A percentile compares a stretch with the other conserved stretches of the same genome.
Conservation (phyloP, 1,284 basidiomycete species). For the Moniliophthora roreri region DNA sequence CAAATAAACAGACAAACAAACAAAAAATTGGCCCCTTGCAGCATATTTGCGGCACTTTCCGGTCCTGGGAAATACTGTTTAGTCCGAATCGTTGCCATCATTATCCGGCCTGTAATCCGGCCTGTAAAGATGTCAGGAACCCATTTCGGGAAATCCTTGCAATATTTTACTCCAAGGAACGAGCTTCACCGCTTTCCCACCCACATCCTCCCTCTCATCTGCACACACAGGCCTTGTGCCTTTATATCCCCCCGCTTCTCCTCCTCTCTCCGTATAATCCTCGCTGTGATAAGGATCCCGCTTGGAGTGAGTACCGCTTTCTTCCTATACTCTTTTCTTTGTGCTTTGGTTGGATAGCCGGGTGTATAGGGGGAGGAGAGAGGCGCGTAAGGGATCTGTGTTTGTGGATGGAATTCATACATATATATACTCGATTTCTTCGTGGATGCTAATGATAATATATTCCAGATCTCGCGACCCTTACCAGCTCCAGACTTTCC, state of each 20-base stretch:
- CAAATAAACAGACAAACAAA: no score
- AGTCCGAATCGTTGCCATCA: no score
- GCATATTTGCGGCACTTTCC: no score
- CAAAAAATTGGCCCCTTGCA: no score
- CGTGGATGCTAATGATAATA: constrained; percentile 12
- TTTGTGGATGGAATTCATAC: no score
- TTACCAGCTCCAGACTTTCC: constrained; percentile 75
- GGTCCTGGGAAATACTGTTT: no score
- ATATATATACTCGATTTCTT: not conserved
- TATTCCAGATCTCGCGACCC: constrained; percentile 89
- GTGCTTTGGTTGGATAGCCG: not conserved
- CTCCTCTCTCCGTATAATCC: constrained; percentile 40
- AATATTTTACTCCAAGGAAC: no score
- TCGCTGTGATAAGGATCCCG: constrained; percentile 78
- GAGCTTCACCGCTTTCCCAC: not conserved
- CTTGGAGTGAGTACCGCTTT: constrained; percentile 57
- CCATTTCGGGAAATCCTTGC: no score
- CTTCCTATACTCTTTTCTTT: constrained; percentile 2
- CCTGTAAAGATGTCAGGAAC: no score
- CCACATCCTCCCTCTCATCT: not conserved
- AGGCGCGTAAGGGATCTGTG: no score
- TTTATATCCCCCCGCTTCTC: constrained; percentile 25
- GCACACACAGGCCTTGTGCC: constrained; percentile 17
- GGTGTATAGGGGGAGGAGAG: no score
- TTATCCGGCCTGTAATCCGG: no score